Evolutionary conservation across 2,329 filamentous ascomycete species (phyloP).

Genomic region (Zalaria sp.): DNA sequence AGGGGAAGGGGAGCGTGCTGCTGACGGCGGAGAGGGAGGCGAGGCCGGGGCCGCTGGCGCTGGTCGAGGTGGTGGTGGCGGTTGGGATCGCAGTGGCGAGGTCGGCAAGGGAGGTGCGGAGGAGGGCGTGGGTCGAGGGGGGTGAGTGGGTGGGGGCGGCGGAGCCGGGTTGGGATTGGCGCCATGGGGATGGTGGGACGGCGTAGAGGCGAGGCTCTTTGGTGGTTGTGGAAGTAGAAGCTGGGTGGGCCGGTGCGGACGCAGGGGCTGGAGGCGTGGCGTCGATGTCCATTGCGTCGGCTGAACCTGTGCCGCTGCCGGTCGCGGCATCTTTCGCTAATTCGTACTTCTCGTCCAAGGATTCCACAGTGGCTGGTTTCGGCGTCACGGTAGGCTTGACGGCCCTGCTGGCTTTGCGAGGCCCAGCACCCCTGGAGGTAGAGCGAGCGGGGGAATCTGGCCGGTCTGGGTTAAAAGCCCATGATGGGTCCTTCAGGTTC

Average conservation of each 20-base stretch:
- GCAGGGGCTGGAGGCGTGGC: constrained; percentile 15
- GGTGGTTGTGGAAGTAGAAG: constrained; percentile 1
- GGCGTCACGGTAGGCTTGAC: constrained; percentile 13
- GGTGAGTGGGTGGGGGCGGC: background rate
- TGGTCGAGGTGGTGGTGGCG: constrained; percentile 34
- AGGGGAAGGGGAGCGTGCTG: constrained; percentile 44
- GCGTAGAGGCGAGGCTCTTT: constrained; percentile 18
- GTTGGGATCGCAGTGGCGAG: constrained; percentile 25
- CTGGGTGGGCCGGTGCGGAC: constrained; percentile 2
- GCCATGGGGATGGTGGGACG: constrained; percentile 18
- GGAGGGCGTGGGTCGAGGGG: background rate
- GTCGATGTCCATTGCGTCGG: constrained; percentile 36
- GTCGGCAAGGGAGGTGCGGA: constrained; percentile 6
- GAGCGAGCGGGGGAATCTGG: constrained; percentile 6
- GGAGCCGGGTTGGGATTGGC: constrained; percentile 8
- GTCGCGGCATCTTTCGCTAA: constrained; percentile 11
- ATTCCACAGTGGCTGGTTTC: constrained; percentile 11
- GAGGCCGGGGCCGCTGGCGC: constrained; percentile 32
- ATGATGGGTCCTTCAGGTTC: constrained; percentile 29
- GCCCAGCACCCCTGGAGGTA: constrained; percentile 6
- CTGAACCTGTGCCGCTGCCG: constrained; percentile 14
- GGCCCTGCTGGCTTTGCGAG: constrained; percentile 7
- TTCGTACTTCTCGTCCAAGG: background rate
- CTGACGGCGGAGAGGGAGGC: constrained; percentile 39
- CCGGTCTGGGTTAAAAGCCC: constrained; percentile 13